Evolutionary conservation across 768 basidiomycete genomes (phyloP), one percentile per base, ranked within the genome.

Genomic region (Suillus paluster): DNA sequence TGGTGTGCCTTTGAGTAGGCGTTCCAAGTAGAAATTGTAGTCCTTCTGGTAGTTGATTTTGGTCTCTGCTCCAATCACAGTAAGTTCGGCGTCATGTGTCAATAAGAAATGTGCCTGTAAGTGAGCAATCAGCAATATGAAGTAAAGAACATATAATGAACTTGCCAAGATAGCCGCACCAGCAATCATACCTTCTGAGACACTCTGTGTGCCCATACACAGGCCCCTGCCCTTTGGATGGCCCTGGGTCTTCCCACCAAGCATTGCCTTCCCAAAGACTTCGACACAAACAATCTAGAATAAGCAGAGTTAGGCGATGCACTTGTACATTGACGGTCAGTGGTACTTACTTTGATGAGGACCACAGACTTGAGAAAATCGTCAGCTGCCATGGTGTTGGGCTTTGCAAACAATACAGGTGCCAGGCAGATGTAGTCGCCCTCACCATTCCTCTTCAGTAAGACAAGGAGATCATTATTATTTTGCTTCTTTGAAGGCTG

Each of bases 231-330:
- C 55, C 7, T 39, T 39, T 21, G 55, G 55, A 33, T 44, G 42
- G 1, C 38, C 55, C 42, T 21, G 11, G n/a, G 45, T 59, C 46
- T 59, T 59, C 6, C 58, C 48, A 25, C 45, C 38, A n/a, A 59
- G 58, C 34, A 59, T 50, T 12, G 58, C 45, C 38, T 59, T 59
- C 34, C 58, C 58, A 45, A 30, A 46, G 11, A 59, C 33, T 30
- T 48, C 23, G n/a, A 59, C 46, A 2, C 8, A 23, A 11, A 48
- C 9, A 19, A 59, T 59, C 58, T 59, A 58, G n/a, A 17, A 42
- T 7, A 6, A 39, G 42, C 21, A 44, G 15, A 17, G 25, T 25
- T 56, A 42, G 36, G 38, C 12, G 2, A 3, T 2, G 14, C 12
- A 2, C 10, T 2, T 4, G 9, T 21, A 33, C 33, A 45, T 33